These are phyloP conservation scores for Laetiporus sulphureus DNA, from an alignment of 1,284 basidiomycete genomes.

Conservation along the genomic window DNA sequence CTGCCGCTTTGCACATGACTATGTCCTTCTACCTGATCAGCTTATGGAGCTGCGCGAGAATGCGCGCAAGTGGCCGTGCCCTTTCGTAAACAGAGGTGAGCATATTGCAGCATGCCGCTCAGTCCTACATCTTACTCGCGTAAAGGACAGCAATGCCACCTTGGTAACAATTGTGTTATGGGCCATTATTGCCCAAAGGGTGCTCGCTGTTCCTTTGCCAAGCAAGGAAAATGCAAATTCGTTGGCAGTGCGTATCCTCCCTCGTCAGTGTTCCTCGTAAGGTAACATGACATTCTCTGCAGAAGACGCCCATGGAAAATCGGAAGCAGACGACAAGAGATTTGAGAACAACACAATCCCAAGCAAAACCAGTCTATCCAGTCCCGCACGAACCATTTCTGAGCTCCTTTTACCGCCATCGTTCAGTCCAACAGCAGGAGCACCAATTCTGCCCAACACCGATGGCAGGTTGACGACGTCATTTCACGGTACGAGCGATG, in stretches of 20 bases:
- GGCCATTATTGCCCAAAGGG: slow-evolving; percentile 30
- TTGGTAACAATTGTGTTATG: slow-evolving; percentile 27
- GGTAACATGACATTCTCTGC: not conserved
- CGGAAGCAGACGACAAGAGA: too few species aligned
- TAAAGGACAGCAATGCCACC: slow-evolving; percentile 25
- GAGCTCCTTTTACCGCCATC: not conserved
- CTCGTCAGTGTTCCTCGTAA: not conserved
- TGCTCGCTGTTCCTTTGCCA: slow-evolving; percentile 25
- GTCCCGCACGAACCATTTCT: not conserved
- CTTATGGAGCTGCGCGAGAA: slow-evolving; percentile 28
- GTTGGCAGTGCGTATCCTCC: slow-evolving; percentile 22
- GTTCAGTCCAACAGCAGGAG: slow-evolving; percentile 1
- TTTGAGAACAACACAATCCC: too few species aligned
- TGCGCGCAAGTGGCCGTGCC: slow-evolving; percentile 37
- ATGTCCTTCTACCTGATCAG: slow-evolving; percentile 28
- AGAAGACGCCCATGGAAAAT: slow-evolving; percentile 15
- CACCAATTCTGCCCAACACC: too few species aligned
- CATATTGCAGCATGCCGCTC: not conserved
- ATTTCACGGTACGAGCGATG: too few species aligned
- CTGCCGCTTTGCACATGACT: slow-evolving; percentile 36
- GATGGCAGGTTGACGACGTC: too few species aligned
- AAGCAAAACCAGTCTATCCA: not conserved
- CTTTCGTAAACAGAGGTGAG: slow-evolving; percentile 27
- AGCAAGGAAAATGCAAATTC: slow-evolving; percentile 31
- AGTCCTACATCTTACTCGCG: too few species aligned